Evolutionary conservation across 768 basidiomycete species (phyloP).

Genomic region (Russula griseocarnosa): DNA sequence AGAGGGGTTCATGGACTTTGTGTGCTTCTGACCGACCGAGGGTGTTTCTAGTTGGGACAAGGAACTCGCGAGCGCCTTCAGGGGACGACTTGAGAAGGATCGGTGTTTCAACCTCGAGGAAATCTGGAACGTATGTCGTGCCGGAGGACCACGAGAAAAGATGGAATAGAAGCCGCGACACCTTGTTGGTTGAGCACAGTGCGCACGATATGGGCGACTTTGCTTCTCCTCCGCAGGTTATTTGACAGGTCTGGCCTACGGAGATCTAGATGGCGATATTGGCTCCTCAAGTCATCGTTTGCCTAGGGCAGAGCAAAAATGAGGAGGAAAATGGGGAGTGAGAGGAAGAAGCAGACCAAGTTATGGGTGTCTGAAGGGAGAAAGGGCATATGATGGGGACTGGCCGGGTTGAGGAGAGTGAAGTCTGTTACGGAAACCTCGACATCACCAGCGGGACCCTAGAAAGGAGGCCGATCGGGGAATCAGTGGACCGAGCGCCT

Average conservation of each 20-base stretch:
- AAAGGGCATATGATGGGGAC: constrained; percentile 67
- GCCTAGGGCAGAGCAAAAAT: constrained; percentile 44
- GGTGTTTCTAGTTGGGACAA: constrained; percentile 25
- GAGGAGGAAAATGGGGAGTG: constrained; percentile 9
- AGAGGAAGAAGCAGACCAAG: constrained; percentile 49
- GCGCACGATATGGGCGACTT: constrained; percentile 76
- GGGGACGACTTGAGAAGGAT: constrained; percentile 86
- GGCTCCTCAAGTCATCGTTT: constrained; percentile 80
- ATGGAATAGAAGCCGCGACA: constrained; percentile 35
- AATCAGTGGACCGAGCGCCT: constrained; percentile 10
- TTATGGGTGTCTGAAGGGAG: constrained; percentile 72
- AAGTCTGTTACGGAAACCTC: constrained; percentile 73
- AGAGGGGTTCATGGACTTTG: constrained; percentile 44
- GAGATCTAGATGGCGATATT: constrained; percentile 86
- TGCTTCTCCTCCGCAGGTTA: constrained; percentile 78
- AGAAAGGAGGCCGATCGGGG: constrained; percentile 17
- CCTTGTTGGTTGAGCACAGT: constrained; percentile 70
- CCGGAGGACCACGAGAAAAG: constrained; percentile 24
- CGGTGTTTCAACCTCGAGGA: constrained; percentile 92
- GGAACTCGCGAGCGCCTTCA: constrained; percentile 86
- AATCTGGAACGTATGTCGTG: constrained; percentile 49
- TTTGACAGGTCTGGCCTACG: constrained; percentile 66
- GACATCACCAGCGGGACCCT: constrained; percentile 68
- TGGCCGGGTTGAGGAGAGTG: constrained; percentile 77
- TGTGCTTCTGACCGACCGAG: constrained; percentile 20